Evolutionary conservation across 495 filamentous ascomycete genomes (phyloP).

Genomic region (Monascus purpureus): DNA sequence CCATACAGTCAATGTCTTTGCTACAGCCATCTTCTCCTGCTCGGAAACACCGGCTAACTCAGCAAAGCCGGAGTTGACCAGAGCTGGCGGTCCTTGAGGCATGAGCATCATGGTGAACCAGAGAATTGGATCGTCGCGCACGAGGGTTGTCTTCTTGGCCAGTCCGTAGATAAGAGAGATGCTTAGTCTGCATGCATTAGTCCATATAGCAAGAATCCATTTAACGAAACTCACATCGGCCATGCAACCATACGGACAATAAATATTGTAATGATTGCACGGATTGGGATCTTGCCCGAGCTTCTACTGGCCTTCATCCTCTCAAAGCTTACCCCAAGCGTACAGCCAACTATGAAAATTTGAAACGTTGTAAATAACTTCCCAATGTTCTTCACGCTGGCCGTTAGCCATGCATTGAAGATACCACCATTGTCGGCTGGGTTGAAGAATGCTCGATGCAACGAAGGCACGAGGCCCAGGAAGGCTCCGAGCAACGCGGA

Average conservation of each 20-base stretch:
- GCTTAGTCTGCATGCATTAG: constrained; percentile 19
- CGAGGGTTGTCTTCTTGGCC: constrained; percentile 40
- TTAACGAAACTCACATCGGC: constrained; percentile 32
- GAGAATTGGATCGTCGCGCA: constrained; percentile 53
- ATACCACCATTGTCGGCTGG: constrained; percentile 49
- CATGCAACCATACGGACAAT: constrained; percentile 50
- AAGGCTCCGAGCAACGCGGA: constrained; percentile 47
- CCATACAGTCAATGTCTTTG: constrained; percentile 51
- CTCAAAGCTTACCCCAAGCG: constrained; percentile 40
- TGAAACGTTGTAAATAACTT: constrained; percentile 58
- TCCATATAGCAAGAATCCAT: not conserved
- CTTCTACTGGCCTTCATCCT: constrained; percentile 36
- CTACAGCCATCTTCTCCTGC: constrained; percentile 52
- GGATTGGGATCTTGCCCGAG: constrained; percentile 36
- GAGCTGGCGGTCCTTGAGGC: constrained; percentile 56
- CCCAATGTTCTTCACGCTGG: constrained; percentile 50
- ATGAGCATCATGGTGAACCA: constrained; percentile 72
- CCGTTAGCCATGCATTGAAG: constrained; percentile 58
- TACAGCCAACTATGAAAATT: constrained; percentile 59
- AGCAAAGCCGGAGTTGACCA: constrained; percentile 53
- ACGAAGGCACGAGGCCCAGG: constrained; percentile 45
- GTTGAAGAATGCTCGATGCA: constrained; percentile 57
- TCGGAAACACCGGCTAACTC: constrained; percentile 47
- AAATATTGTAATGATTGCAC: constrained; percentile 39
- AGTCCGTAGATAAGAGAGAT: constrained; percentile 49